Evolutionary conservation across 768 basidiomycete species (phyloP), one percentile per base, ranked within the genome.

Genomic region (Neoboletus subvelutipes): DNA sequence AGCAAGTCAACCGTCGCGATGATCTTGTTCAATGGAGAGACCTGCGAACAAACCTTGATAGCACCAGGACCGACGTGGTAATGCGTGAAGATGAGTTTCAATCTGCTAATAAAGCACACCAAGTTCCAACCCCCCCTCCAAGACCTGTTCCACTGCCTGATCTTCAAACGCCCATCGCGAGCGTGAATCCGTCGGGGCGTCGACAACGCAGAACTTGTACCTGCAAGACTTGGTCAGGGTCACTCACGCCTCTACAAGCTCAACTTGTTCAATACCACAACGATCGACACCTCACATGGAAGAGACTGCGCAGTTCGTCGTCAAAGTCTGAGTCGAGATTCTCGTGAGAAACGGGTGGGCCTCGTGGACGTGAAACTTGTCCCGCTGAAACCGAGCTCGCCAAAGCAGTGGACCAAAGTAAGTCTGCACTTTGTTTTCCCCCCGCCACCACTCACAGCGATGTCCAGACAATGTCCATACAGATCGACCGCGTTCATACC

Each of bases 401-500:
- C 58, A 60, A 52, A 34, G 46, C 46, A 65, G 63, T 47, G 59
- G 52, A 49, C 58, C 56, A 50, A 29, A n/a, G 59, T 56, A 36
- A 45, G 60, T 56, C n/a, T 11, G 28, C 15, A 24, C 54, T 22
- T 54, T 36, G 31, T 42, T n/a, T 22, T 24, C 4, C 11, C 11
- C n/a, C 47, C 31, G 13, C 6, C 47, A 40, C 11, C 45, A 42
- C 47, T 61, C 39, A 63, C 48, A 5, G 24, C 48, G 37, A 49
- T 55, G 52, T 37, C 8, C 17, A 47, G 41, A 24, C 45, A 2
- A 64, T 66, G 71, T 67, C 67, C 39, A 42, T 71, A 40, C 69
- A 61, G 36, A 66, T 70, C 57, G 68, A 72, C 60, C 68, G 68
- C 29, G 55, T 69, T 5, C 61, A 69, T 18, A 60, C 33, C 26